These are phyloP conservation scores for Mucor plumbeus DNA, from an alignment of 371 early-diverging fungal species.

Conservation along the genomic window DNA sequence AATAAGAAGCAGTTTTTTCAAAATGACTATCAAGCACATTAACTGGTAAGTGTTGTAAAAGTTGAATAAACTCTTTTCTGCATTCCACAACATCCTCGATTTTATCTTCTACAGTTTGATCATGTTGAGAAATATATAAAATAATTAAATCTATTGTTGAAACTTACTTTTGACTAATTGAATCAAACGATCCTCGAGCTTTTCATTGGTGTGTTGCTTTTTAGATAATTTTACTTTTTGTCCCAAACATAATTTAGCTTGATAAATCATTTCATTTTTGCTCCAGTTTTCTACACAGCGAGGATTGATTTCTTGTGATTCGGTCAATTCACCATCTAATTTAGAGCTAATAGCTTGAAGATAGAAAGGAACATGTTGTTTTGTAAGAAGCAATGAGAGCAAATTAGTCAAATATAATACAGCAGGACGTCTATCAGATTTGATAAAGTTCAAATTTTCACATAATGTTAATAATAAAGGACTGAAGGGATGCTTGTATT, in stretches of 20 bases:
- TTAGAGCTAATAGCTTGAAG: conserved; percentile 24
- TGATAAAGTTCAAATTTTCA: conserved; percentile 55
- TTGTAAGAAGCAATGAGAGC: conserved; percentile 36
- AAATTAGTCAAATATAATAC: conserved; percentile 45
- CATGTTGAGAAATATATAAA: background rate
- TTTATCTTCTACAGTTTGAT: background rate
- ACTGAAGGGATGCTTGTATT: conserved; percentile 57
- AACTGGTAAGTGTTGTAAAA: conserved; percentile 32
- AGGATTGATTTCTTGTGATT: background rate
- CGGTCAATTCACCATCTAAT: conserved; percentile 17
- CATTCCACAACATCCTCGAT: background rate
- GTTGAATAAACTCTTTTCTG: conserved; percentile 22
- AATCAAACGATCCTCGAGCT: background rate
- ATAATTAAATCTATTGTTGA: background rate
- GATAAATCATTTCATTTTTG: conserved; percentile 26
- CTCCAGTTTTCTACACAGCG: conserved; percentile 16
- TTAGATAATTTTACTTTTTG: background rate
- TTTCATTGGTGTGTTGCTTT: background rate
- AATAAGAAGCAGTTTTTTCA: conserved; percentile 20
- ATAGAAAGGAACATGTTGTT: conserved; percentile 43
- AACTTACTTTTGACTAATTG: conserved; percentile 10
- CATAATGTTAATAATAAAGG: conserved; percentile 60
- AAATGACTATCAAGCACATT: conserved; percentile 27
- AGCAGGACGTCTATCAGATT: conserved; percentile 46
- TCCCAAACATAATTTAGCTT: conserved; percentile 23